Evolutionary conservation across 768 basidiomycete species (phyloP).

Genomic region (Saitozyma sp.): DNA sequence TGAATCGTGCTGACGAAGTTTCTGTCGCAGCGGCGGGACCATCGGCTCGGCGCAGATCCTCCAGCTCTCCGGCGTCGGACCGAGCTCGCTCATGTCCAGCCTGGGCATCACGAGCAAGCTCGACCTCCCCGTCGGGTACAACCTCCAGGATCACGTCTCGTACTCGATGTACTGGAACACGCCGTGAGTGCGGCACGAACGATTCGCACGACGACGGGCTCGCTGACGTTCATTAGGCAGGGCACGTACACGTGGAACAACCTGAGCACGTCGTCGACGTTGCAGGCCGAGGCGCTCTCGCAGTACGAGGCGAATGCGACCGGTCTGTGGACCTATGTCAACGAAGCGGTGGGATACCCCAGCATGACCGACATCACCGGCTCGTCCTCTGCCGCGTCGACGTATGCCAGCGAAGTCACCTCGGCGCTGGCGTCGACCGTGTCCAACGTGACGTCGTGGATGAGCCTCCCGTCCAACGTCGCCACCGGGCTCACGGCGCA

Average conservation of each 20-base stretch:
- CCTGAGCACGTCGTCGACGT: slow-evolving; percentile 17
- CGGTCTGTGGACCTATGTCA: slow-evolving; percentile 46
- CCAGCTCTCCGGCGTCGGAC: slow-evolving; percentile 72
- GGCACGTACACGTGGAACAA: slow-evolving; percentile 41
- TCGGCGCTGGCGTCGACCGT: slow-evolving; percentile 21
- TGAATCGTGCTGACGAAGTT: slow-evolving; percentile 1
- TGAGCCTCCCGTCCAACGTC: slow-evolving; percentile 37
- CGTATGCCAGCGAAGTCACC: slow-evolving; percentile 33
- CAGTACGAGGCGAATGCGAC: slow-evolving; percentile 27
- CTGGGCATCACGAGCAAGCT: slow-evolving; percentile 62
- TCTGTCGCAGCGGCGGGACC: slow-evolving; percentile 52
- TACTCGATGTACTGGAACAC: slow-evolving; percentile 46
- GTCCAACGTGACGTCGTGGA: slow-evolving; percentile 38
- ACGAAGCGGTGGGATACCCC: slow-evolving; percentile 45
- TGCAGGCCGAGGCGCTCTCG: slow-evolving; percentile 24
- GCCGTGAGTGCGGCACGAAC: slow-evolving; percentile 22
- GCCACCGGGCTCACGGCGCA: slow-evolving; percentile 42
- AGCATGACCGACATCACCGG: slow-evolving; percentile 34
- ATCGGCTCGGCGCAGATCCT: slow-evolving; percentile 60
- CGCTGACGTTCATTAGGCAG: slow-evolving; percentile 14
- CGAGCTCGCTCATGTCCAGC: slow-evolving; percentile 60
- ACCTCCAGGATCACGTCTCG: slow-evolving; percentile 67
- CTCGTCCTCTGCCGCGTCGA: slow-evolving; percentile 16
- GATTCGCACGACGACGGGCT: neutral
- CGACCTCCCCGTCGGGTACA: slow-evolving; percentile 71